phyloP scores from a whole-genome alignment of 2,329 filamentous ascomycete genomes.

The Chaetoscypha palmicola region DNA sequence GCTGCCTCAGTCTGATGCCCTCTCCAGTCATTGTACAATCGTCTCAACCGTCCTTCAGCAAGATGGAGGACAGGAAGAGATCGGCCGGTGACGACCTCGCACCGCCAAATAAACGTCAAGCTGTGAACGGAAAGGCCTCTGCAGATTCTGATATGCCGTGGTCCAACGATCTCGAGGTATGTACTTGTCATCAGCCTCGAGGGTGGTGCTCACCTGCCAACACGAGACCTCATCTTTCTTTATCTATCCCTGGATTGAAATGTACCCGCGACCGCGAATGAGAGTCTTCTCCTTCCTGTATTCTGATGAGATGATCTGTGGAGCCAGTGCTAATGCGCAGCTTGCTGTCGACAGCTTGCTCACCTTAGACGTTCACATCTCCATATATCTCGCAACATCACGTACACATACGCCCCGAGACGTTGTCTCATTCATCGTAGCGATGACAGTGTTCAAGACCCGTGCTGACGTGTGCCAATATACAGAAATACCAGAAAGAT shows the following conservation, averaged over 20 bases:
- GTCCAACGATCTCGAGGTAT: conserved; percentile 67
- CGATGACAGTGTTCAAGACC: conserved; percentile 25
- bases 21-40: conserved; percentile 57
- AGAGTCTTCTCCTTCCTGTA: conserved; percentile 12
- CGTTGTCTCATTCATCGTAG: conserved; percentile 12
- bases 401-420: conserved; percentile 8
- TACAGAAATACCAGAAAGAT: conserved; percentile 85
- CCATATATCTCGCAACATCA: conserved; percentile 22
- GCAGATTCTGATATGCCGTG: conserved; percentile 62
- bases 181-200: conserved; percentile 36
- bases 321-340: conserved; percentile 38
- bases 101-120: conserved; percentile 87
- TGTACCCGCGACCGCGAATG: conserved; percentile 18
- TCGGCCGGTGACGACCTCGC: conserved; percentile 80
- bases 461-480: conserved; percentile 26
- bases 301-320: conserved; percentile 23
- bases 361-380: conserved; percentile 31
- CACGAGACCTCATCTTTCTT: conserved; percentile 11
- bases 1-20: conserved; percentile 69
- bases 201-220: conserved; percentile 14
- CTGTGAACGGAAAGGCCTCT: conserved; percentile 71
- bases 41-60: conserved; percentile 75
- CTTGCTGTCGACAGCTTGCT: conserved; percentile 38
- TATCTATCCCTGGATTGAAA: conserved; percentile 8
- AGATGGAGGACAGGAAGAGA: conserved; percentile 99